Evolutionary conservation across 495 filamentous ascomycete species (phyloP), one percentile per base, ranked within the genome.

Genomic region (Penicillium diatomitis): DNA sequence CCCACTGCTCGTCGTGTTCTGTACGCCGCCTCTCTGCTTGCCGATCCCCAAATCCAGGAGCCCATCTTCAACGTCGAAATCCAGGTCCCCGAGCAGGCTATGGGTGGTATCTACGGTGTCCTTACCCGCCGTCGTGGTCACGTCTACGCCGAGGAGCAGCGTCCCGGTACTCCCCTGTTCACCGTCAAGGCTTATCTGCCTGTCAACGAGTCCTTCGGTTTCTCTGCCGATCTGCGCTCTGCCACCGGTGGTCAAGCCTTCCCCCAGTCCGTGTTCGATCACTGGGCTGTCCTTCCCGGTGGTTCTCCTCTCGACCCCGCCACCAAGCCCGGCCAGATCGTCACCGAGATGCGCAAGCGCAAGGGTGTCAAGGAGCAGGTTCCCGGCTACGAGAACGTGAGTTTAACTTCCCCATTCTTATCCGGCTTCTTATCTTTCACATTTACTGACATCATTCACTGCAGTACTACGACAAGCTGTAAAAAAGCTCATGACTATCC

Each of bases 101-200:
- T 97, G 92, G 92, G 92, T 78, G 94, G 94, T 79, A 96, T 99
- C 74, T 99, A 99, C 73, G 92, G 92, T 84, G 92, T 97, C 69
- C 87, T 99, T 57, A 96, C 94, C 75, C 88, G 92, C 66, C 78
- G 91, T 64, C 81, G 92, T 84, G 92, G 92, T 80, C 91, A 97
- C 84, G 92, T 99, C 74, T 97, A 97, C 83, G 75, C 78, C 60
- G 92, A 99, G 79, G 87, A 92, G 78, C 92, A 99, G 80, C 88
- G 92, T 58, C 87, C 90, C 53, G 92, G 92, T 68, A 99, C 94
- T 68, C 94, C 94, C 74, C 87, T 99, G 43, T 97, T 97, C 86
- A 97, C 84, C 73, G 85, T 99, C 80, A 97, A 97, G 85, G 90
- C 92, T 54, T 99, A 96, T 78, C 78, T 99, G 49, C 92, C 92